A percentile compares a stretch with the other conserved stretches of the same genome.
These are phyloP conservation scores for Sporisorium scitamineum DNA, from an alignment of 1,284 basidiomycete genomes.

Conservation along the genomic window DNA sequence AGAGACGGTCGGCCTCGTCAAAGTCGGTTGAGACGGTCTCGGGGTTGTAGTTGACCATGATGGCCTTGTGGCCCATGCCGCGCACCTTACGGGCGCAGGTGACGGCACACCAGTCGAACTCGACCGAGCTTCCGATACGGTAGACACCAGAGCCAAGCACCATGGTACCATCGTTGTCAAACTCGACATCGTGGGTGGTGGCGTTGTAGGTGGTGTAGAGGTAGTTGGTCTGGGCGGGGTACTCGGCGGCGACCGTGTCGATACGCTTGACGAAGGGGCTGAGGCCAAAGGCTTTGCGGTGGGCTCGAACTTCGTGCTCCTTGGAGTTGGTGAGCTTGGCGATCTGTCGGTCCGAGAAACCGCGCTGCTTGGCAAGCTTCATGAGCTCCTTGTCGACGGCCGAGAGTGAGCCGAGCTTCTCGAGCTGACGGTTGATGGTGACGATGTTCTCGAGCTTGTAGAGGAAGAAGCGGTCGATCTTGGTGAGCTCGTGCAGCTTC, in stretches of 20 bases:
- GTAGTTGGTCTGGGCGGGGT: conserved; percentile 98
- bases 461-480: conserved; percentile 97
- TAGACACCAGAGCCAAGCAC: conserved; percentile 99
- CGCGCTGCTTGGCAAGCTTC: conserved; percentile 67
- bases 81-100: conserved; percentile 93
- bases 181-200: conserved; percentile 92
- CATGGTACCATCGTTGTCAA: conserved; percentile 97
- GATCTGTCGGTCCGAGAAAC: conserved; percentile 94
- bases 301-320: conserved; percentile 83
- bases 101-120: conserved; percentile 99
- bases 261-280: conserved; percentile 99
- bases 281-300: conserved; percentile 86
- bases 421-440: conserved; percentile 63
- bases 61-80: conserved; percentile 90
- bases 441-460: conserved; percentile 99
- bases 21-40: conserved; percentile 99
- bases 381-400: conserved; percentile 72
- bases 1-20: conserved; percentile 97
- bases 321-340: conserved; percentile 77
- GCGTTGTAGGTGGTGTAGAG: conserved; percentile 99
- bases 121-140: conserved; percentile 96
- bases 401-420: conserved; percentile 73
- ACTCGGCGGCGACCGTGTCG: conserved; percentile 98
- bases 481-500: conserved; percentile 89
- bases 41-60: conserved; percentile 99